phyloP scores from a whole-genome alignment of 129 eudicot genomes.

The Flaveria sonorensis region DNA sequence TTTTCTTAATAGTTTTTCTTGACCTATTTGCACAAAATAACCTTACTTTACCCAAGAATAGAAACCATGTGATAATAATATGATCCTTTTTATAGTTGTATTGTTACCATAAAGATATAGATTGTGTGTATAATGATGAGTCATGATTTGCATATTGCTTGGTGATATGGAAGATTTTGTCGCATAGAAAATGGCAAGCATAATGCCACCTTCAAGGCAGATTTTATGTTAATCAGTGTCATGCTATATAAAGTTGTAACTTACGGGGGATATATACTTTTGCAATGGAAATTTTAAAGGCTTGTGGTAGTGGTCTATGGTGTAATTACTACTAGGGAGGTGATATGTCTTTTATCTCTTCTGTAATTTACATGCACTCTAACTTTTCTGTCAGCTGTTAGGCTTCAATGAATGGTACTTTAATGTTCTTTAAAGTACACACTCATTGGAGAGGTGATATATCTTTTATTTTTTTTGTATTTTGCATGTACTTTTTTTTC shows the following conservation, averaged over 20 bases:
- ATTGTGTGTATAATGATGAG: not conserved
- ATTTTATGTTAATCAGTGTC: constrained; percentile 3
- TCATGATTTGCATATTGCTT: not conserved
- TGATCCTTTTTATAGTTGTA: not conserved
- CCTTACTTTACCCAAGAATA: not conserved
- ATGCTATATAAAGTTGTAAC: not conserved
- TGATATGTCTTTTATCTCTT: not conserved
- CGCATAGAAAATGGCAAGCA: not conserved
- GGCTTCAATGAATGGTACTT: not conserved
- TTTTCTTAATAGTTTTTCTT: not conserved
- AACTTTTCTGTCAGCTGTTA: not conserved
- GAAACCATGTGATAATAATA: not conserved
- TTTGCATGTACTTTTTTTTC: not conserved
- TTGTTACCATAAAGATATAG: not conserved
- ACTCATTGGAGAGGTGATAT: not conserved
- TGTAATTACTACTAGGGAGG: not conserved
- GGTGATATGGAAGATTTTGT: not conserved
- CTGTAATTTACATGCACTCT: not conserved
- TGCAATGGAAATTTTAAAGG: not conserved
- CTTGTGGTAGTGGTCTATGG: not conserved
- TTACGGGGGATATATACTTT: not conserved
- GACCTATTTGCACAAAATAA: not conserved
- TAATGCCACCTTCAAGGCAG: not conserved
- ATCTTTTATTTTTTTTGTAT: not conserved
- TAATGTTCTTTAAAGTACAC: not conserved